Percentiles rank a stretch among this genome's conserved stretches.
These are phyloP conservation scores for Fusarium luffae DNA, from an alignment of 2,329 filamentous ascomycete species.

Conservation along the genomic window DNA sequence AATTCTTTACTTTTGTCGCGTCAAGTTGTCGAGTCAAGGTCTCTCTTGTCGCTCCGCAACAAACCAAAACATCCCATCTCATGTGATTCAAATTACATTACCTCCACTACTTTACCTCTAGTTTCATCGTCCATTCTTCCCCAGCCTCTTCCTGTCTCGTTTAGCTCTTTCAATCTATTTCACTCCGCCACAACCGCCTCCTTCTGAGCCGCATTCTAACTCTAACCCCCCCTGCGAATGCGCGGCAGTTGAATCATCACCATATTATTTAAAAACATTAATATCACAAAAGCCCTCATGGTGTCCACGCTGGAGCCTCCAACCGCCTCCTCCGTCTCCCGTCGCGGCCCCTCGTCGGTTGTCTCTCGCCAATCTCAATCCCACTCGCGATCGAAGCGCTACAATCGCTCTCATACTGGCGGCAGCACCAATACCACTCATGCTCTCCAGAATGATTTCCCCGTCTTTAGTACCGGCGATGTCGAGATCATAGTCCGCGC, in stretches of 20 bases:
- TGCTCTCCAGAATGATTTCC: slow-evolving; percentile 88
- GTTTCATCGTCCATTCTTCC: slow-evolving; percentile 13
- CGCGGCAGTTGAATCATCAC: slow-evolving; percentile 14
- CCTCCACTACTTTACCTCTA: neutral
- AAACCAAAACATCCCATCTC: slow-evolving; percentile 39
- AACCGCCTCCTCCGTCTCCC: slow-evolving; percentile 62
- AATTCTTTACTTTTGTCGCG: slow-evolving; percentile 9
- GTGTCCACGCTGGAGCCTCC: slow-evolving; percentile 69
- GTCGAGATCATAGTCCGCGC: slow-evolving; percentile 86
- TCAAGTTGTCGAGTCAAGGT: neutral
- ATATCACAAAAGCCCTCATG: slow-evolving; percentile 57
- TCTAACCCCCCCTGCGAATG: slow-evolving; percentile 11
- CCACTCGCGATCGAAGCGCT: slow-evolving; percentile 71
- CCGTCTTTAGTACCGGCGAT: slow-evolving; percentile 91
- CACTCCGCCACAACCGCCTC: slow-evolving; percentile 32
- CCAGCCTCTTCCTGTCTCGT: slow-evolving; percentile 21
- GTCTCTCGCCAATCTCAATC: slow-evolving; percentile 70
- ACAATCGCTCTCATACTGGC: slow-evolving; percentile 84
- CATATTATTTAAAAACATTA: slow-evolving; percentile 1
- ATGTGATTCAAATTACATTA: slow-evolving; percentile 39
- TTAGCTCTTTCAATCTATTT: slow-evolving; percentile 26
- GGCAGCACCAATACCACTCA: slow-evolving; percentile 74
- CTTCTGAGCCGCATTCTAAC: slow-evolving; percentile 6
- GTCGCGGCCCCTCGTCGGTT: slow-evolving; percentile 67
- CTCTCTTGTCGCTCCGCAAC: slow-evolving; percentile 38